Conservation (phyloP, 192 early-diverging fungal species). For the Ambispora gerdemannii region DNA sequence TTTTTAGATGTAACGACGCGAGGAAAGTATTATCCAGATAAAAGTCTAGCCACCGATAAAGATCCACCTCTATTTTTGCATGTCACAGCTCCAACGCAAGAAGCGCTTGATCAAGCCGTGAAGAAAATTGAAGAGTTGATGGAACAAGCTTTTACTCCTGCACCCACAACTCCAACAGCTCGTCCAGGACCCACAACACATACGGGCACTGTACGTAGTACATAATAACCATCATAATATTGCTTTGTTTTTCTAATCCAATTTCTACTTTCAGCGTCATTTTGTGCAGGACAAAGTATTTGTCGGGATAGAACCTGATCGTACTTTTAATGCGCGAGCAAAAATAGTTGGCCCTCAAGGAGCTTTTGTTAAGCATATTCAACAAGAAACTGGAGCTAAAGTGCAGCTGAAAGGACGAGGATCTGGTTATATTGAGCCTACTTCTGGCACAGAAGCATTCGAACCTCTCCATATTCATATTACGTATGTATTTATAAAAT, state of each 20-base stretch:
- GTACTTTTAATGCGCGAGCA: conserved; percentile 77
- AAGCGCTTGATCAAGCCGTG: conserved; percentile 68
- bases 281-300: conserved; percentile 65
- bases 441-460: conserved; percentile 57
- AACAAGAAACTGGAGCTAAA: conserved; percentile 69
- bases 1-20: conserved; percentile 68
- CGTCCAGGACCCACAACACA: conserved; percentile 23
- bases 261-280: conserved; percentile 35
- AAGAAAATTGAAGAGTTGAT: conserved; percentile 73
- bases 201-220: conserved; percentile 10
- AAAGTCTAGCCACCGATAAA: conserved; percentile 64
- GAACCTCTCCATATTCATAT: conserved; percentile 85
- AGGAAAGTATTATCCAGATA: conserved; percentile 78
- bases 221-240: not conserved
- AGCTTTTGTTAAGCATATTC: conserved; percentile 83
- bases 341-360: conserved; percentile 84
- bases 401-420: conserved; percentile 83
- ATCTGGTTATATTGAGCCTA: conserved; percentile 72
- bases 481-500: conserved; percentile 49
- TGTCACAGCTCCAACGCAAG: conserved; percentile 64
- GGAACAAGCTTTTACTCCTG: conserved; percentile 51
- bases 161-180: conserved; percentile 30
- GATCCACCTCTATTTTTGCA: conserved; percentile 82
- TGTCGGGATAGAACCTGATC: conserved; percentile 70
- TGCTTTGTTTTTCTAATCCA: not conserved